Evolutionary conservation across 73 alveolate species (phyloP), one percentile per base, ranked within the genome.

Genomic region (Effrenium voratum): DNA sequence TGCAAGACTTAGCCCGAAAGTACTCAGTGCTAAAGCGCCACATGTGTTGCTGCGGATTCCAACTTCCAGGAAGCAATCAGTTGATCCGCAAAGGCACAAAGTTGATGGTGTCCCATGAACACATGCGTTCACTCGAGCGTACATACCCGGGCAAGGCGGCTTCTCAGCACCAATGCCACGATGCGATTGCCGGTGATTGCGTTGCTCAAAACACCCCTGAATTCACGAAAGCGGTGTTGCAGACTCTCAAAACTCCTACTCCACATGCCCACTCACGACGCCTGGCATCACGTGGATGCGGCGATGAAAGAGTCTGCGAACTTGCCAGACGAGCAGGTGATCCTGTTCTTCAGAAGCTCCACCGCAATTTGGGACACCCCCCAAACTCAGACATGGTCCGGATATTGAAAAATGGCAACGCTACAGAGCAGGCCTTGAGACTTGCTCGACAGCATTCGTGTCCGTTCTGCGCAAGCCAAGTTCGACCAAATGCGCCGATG

Each of bases 311-410:
- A n/a, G n/a, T n/a, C n/a, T n/a, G n/a, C n/a, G n/a, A n/a, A n/a
- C n/a, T n/a, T n/a, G n/a, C n/a, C n/a, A n/a, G n/a, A n/a, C n/a
- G n/a, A n/a, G n/a, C n/a, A n/a, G n/a, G n/a, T n/a, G n/a, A n/a
- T n/a, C 77, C 77, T 5, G 84, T 38, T 8, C 2, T 81, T 26
- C 26, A 2, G 12, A 19, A 6, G 16, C 75, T 81, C 10, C 92
- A 81, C n/a, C 28, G 15, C 59, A 81, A 81, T 15, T 50, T 81
- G 12, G 92, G 92, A 8, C 92, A 81, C 63, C 92, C 92, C 10
- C 38, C 70, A 2, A 81, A 81, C 5, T 13, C 57, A 0, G 92
- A 47, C 1, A 72, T 81, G 49, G 8, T 45, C 40, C 92, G 92
- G 5, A 73, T 81, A 50, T 50, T 81, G 72, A 19, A 32, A 50